Conservation (phyloP, 208 protist genomes). For the Borovskyia barvae region DNA sequence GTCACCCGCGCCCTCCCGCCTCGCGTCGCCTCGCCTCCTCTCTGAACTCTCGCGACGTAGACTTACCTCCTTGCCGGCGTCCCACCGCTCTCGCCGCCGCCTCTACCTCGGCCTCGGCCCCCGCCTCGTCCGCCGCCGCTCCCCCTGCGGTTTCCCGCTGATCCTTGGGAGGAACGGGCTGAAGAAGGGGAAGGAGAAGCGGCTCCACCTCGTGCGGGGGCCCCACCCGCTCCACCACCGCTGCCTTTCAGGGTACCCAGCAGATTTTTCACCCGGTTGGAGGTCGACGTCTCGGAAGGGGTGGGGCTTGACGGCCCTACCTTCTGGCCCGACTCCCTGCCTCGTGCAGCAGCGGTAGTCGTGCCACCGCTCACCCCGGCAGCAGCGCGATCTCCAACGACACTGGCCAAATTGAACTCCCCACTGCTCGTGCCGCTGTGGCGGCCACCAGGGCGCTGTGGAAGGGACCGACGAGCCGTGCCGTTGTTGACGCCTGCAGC, state of each 20-base stretch:
- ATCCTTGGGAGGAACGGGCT: too few species aligned
- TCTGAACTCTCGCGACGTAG: too few species aligned
- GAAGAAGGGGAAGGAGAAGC: too few species aligned
- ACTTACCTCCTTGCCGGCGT: too few species aligned
- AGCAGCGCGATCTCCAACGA: slow-evolving; percentile 14
- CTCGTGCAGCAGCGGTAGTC: not conserved
- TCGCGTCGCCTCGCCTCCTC: too few species aligned
- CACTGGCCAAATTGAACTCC: slow-evolving; percentile 21
- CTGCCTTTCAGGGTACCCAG: slow-evolving; percentile 20
- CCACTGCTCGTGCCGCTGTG: slow-evolving; percentile 12
- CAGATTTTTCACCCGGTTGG: slow-evolving; percentile 22
- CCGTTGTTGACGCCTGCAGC: slow-evolving; percentile 4
- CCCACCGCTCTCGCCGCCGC: too few species aligned
- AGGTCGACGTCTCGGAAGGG: not conserved
- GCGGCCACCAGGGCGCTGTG: slow-evolving; percentile 8
- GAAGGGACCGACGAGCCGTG: not conserved
- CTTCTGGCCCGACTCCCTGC: not conserved
- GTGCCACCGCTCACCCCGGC: not conserved
- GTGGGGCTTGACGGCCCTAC: too few species aligned
- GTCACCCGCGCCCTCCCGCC: too few species aligned
- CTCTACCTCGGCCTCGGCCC: too few species aligned
- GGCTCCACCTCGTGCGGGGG: too few species aligned
- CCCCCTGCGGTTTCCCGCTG: too few species aligned
- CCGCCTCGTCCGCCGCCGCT: too few species aligned
- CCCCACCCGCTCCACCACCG: slow-evolving; percentile 8